phyloP scores from a whole-genome alignment of 2,329 filamentous ascomycete species.

The Fusarium nurragi region DNA sequence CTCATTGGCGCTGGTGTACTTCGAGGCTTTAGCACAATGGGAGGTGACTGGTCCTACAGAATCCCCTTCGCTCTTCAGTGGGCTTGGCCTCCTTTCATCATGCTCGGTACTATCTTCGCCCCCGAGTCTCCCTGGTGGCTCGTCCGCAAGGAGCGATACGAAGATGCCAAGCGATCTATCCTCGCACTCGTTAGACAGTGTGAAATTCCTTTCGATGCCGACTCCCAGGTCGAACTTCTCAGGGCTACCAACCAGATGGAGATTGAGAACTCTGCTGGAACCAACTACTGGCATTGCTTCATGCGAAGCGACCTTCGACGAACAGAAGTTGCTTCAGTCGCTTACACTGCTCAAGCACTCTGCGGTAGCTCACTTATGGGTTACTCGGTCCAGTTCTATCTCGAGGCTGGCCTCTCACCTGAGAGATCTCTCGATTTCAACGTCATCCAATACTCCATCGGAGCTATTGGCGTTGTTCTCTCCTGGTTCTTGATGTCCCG shows the following conservation, averaged over 20 bases:
- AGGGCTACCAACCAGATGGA: constrained; percentile 23
- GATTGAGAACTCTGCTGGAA: constrained; percentile 23
- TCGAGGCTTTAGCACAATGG: constrained; percentile 50
- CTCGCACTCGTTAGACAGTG: constrained; percentile 5
- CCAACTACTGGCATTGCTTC: constrained; percentile 26
- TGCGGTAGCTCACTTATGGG: constrained; percentile 20
- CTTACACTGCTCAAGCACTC: constrained; percentile 11
- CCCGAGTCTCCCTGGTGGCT: constrained; percentile 63
- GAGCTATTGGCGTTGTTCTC: constrained; percentile 4
- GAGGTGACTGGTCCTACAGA: constrained; percentile 57
- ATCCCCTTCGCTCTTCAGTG: constrained; percentile 61
- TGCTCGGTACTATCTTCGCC: constrained; percentile 56
- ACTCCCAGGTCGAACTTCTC: constrained; percentile 61
- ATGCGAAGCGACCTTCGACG: constrained; percentile 20
- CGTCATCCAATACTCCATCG: constrained; percentile 18
- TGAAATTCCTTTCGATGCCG: constrained; percentile 10
- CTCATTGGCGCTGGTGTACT: constrained; percentile 55
- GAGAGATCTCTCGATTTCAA: constrained; percentile 16
- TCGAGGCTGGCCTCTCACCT: constrained; percentile 4
- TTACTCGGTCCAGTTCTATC: constrained; percentile 16
- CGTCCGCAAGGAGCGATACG: constrained; percentile 52
- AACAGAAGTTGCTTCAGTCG: constrained; percentile 12
- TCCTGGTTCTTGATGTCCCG: constrained; percentile 22
- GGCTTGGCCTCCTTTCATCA: constrained; percentile 56
- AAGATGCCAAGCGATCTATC: constrained; percentile 51